These are phyloP conservation scores for Candida freyschussii DNA, from an alignment of 1,139 yeast genomes.

Conservation along the genomic window DNA sequence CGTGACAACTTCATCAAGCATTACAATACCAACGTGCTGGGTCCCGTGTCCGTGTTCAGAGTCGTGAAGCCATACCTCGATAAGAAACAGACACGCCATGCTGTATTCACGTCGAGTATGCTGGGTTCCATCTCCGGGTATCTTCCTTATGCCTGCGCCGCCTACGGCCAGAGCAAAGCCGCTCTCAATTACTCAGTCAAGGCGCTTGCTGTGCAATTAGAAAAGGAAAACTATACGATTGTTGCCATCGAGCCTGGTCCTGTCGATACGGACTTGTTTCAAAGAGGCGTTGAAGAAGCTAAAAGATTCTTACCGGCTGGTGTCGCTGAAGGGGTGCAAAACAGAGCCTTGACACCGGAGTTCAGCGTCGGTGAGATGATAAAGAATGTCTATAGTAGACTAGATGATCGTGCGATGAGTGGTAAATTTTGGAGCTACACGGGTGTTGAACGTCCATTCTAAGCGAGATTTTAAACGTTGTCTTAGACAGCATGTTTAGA, in stretches of 20 bases:
- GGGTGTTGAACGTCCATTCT: background rate
- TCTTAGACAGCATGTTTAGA: no score
- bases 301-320: background rate
- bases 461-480: background rate
- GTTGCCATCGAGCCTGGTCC: slow-evolving; percentile 31
- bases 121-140: slow-evolving; percentile 24
- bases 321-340: background rate
- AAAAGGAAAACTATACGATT: slow-evolving; percentile 25
- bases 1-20: slow-evolving; percentile 1
- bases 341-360: background rate
- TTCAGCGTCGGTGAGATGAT: background rate
- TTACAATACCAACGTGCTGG: slow-evolving; percentile 22
- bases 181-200: slow-evolving; percentile 28
- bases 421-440: background rate
- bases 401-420: background rate
- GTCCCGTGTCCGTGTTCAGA: slow-evolving; percentile 23
- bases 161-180: slow-evolving; percentile 34
- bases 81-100: slow-evolving; percentile 16
- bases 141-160: slow-evolving; percentile 17
- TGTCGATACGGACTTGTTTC: slow-evolving; percentile 29
- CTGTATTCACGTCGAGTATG: slow-evolving; percentile 23
- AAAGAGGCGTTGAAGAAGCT: background rate
- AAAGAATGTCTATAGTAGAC: background rate
- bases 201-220: slow-evolving; percentile 24
- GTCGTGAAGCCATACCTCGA: slow-evolving; percentile 23